These are phyloP conservation scores for Thalassiosira ordinaria DNA, from an alignment of 352 stramenopile species.

Conservation along the genomic window DNA sequence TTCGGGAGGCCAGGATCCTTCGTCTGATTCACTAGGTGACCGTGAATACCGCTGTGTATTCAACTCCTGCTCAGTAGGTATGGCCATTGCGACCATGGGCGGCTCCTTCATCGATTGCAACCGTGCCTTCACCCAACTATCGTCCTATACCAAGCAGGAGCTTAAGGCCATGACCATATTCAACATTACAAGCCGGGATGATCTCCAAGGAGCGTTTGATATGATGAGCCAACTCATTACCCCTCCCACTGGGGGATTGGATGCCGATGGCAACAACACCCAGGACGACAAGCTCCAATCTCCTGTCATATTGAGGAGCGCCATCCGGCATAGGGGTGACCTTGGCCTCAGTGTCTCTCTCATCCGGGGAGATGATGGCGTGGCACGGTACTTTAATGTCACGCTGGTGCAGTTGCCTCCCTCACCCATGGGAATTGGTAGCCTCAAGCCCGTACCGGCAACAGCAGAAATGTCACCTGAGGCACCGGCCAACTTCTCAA, in stretches of 20 bases:
- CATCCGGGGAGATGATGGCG: conserved; percentile 69
- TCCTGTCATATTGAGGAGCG: conserved; percentile 44
- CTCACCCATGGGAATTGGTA: conserved; percentile 61
- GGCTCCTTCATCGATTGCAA: conserved; percentile 87
- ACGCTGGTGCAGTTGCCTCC: conserved; percentile 77
- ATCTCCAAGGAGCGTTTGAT: conserved; percentile 83
- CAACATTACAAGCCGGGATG: conserved; percentile 78
- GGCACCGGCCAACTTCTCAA: neutral
- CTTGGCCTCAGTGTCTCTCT: conserved; percentile 77
- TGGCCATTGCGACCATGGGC: conserved; percentile 85
- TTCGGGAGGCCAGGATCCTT: conserved; percentile 3
- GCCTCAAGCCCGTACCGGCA: conserved; percentile 60
- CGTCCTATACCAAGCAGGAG: conserved; percentile 77
- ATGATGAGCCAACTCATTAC: conserved; percentile 85
- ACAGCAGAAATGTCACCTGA: conserved; percentile 60
- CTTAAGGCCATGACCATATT: conserved; percentile 85
- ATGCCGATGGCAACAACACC: conserved; percentile 44
- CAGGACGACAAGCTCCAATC: conserved; percentile 11
- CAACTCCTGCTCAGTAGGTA: conserved; percentile 81
- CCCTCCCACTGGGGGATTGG: conserved; percentile 43
- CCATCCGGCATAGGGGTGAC: conserved; percentile 72
- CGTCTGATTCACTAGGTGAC: conserved; percentile 37
- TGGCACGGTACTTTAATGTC: conserved; percentile 81
- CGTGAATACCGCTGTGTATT: conserved; percentile 80
- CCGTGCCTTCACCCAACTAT: conserved; percentile 76